phyloP scores from a whole-genome alignment of 2,329 filamentous ascomycete genomes.

The Metarhizium sp. region DNA sequence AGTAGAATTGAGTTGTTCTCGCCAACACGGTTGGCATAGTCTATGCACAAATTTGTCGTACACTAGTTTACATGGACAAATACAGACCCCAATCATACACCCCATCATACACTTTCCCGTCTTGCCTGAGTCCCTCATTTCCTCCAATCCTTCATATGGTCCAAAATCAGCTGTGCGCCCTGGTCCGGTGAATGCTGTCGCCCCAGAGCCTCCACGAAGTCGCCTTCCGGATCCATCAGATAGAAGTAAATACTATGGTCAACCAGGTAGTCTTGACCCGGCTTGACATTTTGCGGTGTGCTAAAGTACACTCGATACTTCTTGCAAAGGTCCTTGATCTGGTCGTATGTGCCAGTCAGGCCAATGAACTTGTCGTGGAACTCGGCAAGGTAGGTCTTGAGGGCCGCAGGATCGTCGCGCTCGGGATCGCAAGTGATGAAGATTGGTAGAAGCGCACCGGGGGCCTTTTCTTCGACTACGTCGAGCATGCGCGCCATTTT shows the following conservation, averaged over 20 bases:
- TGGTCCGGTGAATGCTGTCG: conserved; percentile 86
- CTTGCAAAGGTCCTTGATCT: conserved; percentile 92
- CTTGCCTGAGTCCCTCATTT: not conserved
- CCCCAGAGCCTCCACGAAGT: conserved; percentile 95
- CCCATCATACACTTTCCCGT: not conserved
- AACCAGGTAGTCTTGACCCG: conserved; percentile 92
- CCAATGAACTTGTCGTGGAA: conserved; percentile 84
- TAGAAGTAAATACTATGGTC: conserved; percentile 99
- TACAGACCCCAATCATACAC: not conserved
- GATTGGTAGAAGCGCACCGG: conserved; percentile 57
- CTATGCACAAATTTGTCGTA: conserved; percentile 6
- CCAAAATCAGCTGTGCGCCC: conserved; percentile 72
- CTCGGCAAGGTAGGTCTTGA: conserved; percentile 79
- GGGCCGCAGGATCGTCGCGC: conserved; percentile 74
- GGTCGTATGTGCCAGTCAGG: conserved; percentile 84
- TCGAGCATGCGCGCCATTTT: conserved; percentile 98
- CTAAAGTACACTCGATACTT: conserved; percentile 96
- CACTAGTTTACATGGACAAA: conserved; percentile 7
- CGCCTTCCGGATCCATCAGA: conserved; percentile 95
- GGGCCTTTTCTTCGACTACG: conserved; percentile 43
- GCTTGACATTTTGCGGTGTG: conserved; percentile 78
- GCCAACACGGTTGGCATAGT: not conserved
- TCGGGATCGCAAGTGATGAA: conserved; percentile 96
- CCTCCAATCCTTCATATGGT: conserved; percentile 64
- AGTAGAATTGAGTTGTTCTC: conserved; percentile 10